A percentile compares a stretch with the other conserved stretches of the same genome.
These are phyloP conservation scores for Suaeda aralocaspica DNA, from an alignment of 148 eudicot genomes.

Conservation along the genomic window DNA sequence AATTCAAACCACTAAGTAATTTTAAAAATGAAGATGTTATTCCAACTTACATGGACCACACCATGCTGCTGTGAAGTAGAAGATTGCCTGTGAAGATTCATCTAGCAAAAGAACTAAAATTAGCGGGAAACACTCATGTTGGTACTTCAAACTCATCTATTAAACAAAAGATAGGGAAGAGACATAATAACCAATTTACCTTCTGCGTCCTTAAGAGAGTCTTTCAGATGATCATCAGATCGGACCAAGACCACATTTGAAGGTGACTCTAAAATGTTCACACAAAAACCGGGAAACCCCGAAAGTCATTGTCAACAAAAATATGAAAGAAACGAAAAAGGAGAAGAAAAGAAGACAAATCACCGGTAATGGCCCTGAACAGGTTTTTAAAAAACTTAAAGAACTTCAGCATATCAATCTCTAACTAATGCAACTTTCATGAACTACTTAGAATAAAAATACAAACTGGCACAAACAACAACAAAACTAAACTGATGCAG, in stretches of 20 bases:
- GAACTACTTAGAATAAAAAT: background rate
- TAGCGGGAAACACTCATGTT: background rate
- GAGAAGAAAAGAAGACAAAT: background rate
- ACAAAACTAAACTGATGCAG: background rate
- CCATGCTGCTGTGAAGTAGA: constrained; percentile 94
- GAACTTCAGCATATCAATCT: background rate
- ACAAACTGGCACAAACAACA: background rate
- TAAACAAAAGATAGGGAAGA: background rate
- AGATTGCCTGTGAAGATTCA: constrained; percentile 67
- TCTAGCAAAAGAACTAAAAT: constrained; percentile 31
- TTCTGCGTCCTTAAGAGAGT: constrained; percentile 56
- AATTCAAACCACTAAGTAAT: background rate
- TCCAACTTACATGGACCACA: constrained; percentile 88
- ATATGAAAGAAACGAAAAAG: background rate
- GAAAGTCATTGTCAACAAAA: background rate
- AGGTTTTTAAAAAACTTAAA: background rate
- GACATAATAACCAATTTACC: constrained; percentile 35
- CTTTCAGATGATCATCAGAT: constrained; percentile 68
- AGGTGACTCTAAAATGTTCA: constrained; percentile 29
- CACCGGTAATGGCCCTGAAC: background rate
- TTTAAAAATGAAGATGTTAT: background rate
- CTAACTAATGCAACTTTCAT: too few species aligned
- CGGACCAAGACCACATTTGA: constrained; percentile 58
- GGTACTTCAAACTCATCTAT: background rate
- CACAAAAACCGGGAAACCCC: background rate